phyloP scores from a whole-genome alignment of 2,329 filamentous ascomycete genomes.

The Apiospora sp. region DNA sequence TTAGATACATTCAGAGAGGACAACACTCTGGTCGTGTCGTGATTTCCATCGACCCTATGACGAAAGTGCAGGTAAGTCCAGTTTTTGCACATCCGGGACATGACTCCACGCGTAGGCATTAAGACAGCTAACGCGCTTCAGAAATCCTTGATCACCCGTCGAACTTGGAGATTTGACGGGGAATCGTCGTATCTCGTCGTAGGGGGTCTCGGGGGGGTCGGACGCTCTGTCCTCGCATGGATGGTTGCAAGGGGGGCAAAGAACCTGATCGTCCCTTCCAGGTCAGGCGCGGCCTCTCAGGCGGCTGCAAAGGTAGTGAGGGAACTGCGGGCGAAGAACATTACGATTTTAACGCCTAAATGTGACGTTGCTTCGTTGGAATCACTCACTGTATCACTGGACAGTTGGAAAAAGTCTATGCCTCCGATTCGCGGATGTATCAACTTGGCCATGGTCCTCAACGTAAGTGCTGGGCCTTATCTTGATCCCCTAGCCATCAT shows the following conservation, averaged over 20 bases:
- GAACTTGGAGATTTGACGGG: not conserved
- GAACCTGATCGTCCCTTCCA: conserved; percentile 56
- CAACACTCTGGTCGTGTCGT: not conserved
- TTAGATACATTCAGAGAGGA: conserved; percentile 3
- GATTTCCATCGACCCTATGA: not conserved
- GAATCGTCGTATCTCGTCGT: conserved; percentile 59
- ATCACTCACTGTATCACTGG: conserved; percentile 33
- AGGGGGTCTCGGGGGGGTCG: conserved; percentile 59
- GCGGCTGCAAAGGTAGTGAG: conserved; percentile 35
- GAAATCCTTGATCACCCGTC: not conserved
- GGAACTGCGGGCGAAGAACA: not conserved
- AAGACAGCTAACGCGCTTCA: not conserved
- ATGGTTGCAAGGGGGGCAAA: conserved; percentile 58
- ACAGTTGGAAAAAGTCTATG: conserved; percentile 17
- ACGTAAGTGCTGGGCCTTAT: conserved; percentile 35
- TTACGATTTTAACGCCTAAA: conserved; percentile 12
- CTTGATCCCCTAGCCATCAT: not conserved
- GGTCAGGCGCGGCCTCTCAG: conserved; percentile 24
- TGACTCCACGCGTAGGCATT: not conserved
- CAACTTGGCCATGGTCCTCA: conserved; percentile 39
- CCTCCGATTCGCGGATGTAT: conserved; percentile 43
- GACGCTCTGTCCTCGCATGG: conserved; percentile 56
- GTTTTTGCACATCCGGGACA: not conserved
- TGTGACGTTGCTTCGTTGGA: conserved; percentile 40
- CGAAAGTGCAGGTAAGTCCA: not conserved